Evolutionary conservation across 2,329 filamentous ascomycete species (phyloP), one percentile per base, ranked within the genome.

Genomic region (Herpotrichia juniperi): DNA sequence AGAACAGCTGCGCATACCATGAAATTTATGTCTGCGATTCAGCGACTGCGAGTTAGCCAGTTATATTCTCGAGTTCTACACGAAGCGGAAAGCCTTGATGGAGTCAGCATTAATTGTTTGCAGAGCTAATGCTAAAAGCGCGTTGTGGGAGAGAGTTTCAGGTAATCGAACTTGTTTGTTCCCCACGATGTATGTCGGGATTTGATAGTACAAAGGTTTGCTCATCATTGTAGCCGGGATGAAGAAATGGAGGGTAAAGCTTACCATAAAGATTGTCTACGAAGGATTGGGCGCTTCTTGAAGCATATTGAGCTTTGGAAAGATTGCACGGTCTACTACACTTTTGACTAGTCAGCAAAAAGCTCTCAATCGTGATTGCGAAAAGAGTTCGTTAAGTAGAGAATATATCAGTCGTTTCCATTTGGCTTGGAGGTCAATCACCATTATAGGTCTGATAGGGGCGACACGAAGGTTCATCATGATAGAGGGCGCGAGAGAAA

Each of bases 341-440:
- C 39, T 51, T 60, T 58, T 14, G 11, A 28, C 5, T 31, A 37
- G 60, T 70, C 56, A 69, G 66, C 62, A 24, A 51, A 42, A 28
- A 19, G 51, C 49, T 55, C 43, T 22, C 19, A 46, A 57, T 46
- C 31, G 46, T 43, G 28, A 54, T 21, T 25, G 43, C 32, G 19
- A 24, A 49, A 43, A 43, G 56, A 46, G 44, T 53, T 49, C 22
- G 10, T 28, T 25, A 30, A 17, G n/a, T 17, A 21, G 17, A 21
- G 17, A 46, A 37, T 21, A 62, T 52, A 59, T 72, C 69, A 72
- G 69, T 63, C 59, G 61, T 11, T 73, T 68, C 68, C 70, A 66
- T 73, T 73, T 73, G 70, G 70, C 70, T 72, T 69, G 66, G 68
- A 66, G 65, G 69, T 73, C 70, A 62, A 72, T 73, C 70, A 72